Conservation (phyloP, 768 basidiomycete species). For the Leccinum incarnatum region DNA sequence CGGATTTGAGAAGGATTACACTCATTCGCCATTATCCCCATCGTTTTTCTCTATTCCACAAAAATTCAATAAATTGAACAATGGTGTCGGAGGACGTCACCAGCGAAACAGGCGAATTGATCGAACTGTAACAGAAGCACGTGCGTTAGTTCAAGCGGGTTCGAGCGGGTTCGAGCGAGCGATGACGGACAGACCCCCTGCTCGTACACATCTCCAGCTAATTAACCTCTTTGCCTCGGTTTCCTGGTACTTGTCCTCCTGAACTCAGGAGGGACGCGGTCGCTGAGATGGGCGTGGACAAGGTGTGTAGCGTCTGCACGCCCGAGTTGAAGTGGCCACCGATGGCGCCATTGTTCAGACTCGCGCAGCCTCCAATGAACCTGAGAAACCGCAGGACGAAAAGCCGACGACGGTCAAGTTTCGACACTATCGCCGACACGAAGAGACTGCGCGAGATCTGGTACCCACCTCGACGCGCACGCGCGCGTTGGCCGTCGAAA, state of each 20-base stretch:
- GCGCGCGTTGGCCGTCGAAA: slow-evolving; percentile 24
- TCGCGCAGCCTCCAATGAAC: slow-evolving; percentile 16
- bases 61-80: too few species aligned
- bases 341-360: slow-evolving; percentile 35
- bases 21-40: too few species aligned
- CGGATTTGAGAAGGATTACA: too few species aligned
- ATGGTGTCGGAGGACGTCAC: slow-evolving; percentile 7
- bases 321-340: slow-evolving; percentile 31
- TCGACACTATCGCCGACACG: neutral
- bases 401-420: neutral
- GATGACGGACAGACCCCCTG: slow-evolving; percentile 14
- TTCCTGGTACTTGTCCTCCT: neutral
- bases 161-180: neutral
- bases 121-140: slow-evolving; percentile 4
- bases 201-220: slow-evolving; percentile 15
- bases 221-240: too few species aligned
- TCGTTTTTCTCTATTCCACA: too few species aligned
- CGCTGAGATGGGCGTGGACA: slow-evolving; percentile 33
- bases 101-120: slow-evolving; percentile 26
- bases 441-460: neutral
- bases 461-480: slow-evolving; percentile 29
- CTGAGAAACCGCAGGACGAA: slow-evolving; percentile 29
- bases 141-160: neutral
- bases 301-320: slow-evolving; percentile 30
- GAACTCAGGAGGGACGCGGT: slow-evolving; percentile 25